These are phyloP conservation scores for Hyaloscypha hepaticicola DNA, from an alignment of 495 filamentous ascomycete genomes.

Conservation along the genomic window DNA sequence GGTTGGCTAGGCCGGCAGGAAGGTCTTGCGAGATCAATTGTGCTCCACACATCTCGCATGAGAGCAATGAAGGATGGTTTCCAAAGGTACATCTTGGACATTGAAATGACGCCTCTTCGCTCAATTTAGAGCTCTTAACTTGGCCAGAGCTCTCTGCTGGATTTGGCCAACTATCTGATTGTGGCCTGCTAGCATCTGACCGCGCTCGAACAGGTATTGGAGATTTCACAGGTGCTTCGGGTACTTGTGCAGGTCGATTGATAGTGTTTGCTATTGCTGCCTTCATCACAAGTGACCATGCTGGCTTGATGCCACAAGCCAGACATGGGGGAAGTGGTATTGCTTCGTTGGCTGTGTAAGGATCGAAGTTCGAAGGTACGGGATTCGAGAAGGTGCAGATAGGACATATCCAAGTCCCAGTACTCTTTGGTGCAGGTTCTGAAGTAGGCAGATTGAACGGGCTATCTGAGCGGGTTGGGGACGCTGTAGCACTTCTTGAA, in stretches of 20 bases:
- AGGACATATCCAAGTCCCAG: conserved; percentile 94
- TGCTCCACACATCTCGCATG: conserved; percentile 90
- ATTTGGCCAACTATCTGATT: conserved; percentile 25
- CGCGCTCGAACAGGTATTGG: conserved; percentile 29
- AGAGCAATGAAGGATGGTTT: conserved; percentile 83
- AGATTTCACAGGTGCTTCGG: conserved; percentile 16
- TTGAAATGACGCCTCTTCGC: conserved; percentile 46
- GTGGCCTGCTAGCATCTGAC: conserved; percentile 18
- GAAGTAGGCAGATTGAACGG: conserved; percentile 48
- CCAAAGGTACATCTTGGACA: conserved; percentile 93
- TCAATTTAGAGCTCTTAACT: neutral
- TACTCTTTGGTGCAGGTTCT: conserved; percentile 48
- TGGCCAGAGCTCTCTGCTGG: neutral
- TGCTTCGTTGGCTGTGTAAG: conserved; percentile 67
- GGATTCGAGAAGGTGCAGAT: conserved; percentile 98
- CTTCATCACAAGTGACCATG: conserved; percentile 76
- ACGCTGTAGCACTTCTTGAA: conserved; percentile 45
- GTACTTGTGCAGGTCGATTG: conserved; percentile 19
- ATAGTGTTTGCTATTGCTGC: conserved; percentile 69
- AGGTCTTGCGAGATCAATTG: conserved; percentile 62
- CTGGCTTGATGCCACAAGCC: conserved; percentile 91
- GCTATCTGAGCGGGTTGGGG: conserved; percentile 50
- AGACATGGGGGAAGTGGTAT: conserved; percentile 83
- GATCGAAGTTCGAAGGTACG: conserved; percentile 89
- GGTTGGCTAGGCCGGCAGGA: conserved; percentile 39